These are phyloP conservation scores for Byssochlamys sp. DNA, from an alignment of 2,329 filamentous ascomycete genomes.

Conservation along the genomic window DNA sequence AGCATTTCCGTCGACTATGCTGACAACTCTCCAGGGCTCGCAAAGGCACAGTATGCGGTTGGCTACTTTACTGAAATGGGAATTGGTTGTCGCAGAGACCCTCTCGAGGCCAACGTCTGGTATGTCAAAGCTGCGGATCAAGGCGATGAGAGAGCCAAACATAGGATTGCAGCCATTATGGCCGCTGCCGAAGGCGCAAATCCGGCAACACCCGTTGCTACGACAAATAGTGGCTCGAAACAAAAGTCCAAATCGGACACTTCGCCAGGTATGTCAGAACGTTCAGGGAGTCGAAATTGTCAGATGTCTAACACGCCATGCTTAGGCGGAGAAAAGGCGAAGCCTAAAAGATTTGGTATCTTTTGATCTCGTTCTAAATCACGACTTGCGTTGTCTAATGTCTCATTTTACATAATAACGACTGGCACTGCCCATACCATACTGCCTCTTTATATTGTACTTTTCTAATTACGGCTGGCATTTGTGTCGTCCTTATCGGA, in stretches of 20 bases:
- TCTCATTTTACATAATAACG: not conserved
- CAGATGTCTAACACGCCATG: not conserved
- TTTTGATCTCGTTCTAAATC: not conserved
- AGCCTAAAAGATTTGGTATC: not conserved
- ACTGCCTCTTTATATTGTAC: not conserved
- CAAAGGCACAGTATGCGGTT: slow-evolving; percentile 79
- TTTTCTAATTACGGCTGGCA: not conserved
- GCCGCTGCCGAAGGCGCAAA: slow-evolving; percentile 59
- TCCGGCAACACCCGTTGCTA: slow-evolving; percentile 18
- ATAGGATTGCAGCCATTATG: slow-evolving; percentile 75
- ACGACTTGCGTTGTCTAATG: not conserved
- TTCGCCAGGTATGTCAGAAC: not conserved
- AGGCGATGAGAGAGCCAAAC: slow-evolving; percentile 80
- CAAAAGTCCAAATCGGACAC: slow-evolving; percentile 1
- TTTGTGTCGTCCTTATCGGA: not conserved
- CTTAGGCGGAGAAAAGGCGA: not conserved
- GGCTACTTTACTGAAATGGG: slow-evolving; percentile 98
- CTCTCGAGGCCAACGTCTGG: slow-evolving; percentile 96
- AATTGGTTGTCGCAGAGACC: slow-evolving; percentile 85
- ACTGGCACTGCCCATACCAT: not conserved
- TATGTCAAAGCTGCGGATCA: slow-evolving; percentile 91
- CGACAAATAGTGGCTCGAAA: slow-evolving; percentile 6
- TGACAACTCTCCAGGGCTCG: slow-evolving; percentile 28
- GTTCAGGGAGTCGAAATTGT: not conserved
- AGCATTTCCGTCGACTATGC: not conserved